Conservation (phyloP, 1,284 basidiomycete species). For the Ceratobasidium sp. region DNA sequence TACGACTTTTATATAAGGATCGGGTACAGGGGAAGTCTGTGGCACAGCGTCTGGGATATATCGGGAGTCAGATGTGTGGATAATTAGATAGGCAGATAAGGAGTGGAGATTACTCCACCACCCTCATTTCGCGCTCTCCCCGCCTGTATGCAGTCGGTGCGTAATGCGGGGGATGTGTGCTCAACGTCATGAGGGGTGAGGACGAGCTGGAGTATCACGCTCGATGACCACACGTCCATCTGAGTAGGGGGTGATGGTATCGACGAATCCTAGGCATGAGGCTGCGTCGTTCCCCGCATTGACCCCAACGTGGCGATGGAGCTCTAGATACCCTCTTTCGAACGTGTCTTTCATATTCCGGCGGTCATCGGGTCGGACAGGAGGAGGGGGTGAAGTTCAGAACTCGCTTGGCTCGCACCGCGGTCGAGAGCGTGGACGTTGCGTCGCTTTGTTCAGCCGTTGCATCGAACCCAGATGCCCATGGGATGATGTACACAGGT, state of each 20-base stretch:
- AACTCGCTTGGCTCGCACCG: neutral
- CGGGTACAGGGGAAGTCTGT: too few relatives aligned
- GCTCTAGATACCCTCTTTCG: slow-evolving; percentile 5
- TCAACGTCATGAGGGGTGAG: slow-evolving; percentile 13
- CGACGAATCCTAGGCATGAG: neutral
- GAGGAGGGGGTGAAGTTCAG: neutral
- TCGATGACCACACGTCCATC: too few relatives aligned
- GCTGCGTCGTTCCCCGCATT: slow-evolving; percentile 8
- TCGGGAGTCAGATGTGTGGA: too few relatives aligned
- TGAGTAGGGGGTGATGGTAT: too few relatives aligned
- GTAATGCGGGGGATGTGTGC: slow-evolving; percentile 21
- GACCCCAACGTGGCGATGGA: neutral
- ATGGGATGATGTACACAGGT: slow-evolving; percentile 8
- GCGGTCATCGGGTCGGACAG: slow-evolving; percentile 14
- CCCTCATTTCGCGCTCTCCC: neutral
- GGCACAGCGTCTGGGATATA: too few relatives aligned
- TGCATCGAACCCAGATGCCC: neutral
- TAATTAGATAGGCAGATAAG: too few relatives aligned
- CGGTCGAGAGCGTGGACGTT: neutral
- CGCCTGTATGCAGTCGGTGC: neutral
- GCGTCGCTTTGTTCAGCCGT: too few relatives aligned
- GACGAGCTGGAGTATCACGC: neutral
- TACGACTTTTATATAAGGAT: too few relatives aligned
- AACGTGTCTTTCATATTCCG: slow-evolving; percentile 21
- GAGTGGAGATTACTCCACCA: slow-evolving; percentile 5